A percentile compares a stretch with the other conserved stretches of the same genome.
These are phyloP conservation scores for Xylariaceae sp. DNA, from an alignment of 2,329 filamentous ascomycete genomes.

Conservation along the genomic window DNA sequence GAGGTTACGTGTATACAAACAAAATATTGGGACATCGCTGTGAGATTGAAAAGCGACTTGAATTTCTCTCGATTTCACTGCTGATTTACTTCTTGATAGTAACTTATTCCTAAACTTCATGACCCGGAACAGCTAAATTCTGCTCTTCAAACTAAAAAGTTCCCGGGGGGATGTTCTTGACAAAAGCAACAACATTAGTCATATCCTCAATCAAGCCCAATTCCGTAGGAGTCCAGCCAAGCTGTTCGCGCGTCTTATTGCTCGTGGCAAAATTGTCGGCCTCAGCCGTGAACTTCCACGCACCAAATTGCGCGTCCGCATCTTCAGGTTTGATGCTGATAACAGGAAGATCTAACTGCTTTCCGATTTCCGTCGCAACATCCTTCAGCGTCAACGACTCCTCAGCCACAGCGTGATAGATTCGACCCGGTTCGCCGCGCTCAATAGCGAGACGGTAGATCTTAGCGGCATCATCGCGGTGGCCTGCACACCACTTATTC, in stretches of 20 bases:
- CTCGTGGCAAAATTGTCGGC: constrained; percentile 7
- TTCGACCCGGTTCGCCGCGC: constrained; percentile 2
- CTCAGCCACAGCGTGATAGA: constrained; percentile 8
- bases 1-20: background rate
- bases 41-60: background rate
- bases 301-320: constrained; percentile 3
- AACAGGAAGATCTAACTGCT: constrained; percentile 6
- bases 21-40: background rate
- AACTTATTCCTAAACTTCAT: background rate
- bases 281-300: background rate
- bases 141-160: no score
- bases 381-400: constrained; percentile 6
- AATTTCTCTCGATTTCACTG: no score
- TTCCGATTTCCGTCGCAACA: constrained; percentile 7
- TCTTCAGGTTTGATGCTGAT: background rate
- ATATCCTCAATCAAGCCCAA: constrained; percentile 3
- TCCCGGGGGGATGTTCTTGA: no score
- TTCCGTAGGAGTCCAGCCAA: constrained; percentile 8
- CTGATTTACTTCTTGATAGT: no score
- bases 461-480: constrained; percentile 7
- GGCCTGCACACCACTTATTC: constrained; percentile 8
- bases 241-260: constrained; percentile 5
- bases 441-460: constrained; percentile 9
- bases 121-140: no score
- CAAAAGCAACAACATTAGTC: background rate